A percentile compares a stretch with the other conserved stretches of the same genome.
phyloP scores from a whole-genome alignment of 1,284 basidiomycete genomes.

The Austropuccinia psidii region DNA sequence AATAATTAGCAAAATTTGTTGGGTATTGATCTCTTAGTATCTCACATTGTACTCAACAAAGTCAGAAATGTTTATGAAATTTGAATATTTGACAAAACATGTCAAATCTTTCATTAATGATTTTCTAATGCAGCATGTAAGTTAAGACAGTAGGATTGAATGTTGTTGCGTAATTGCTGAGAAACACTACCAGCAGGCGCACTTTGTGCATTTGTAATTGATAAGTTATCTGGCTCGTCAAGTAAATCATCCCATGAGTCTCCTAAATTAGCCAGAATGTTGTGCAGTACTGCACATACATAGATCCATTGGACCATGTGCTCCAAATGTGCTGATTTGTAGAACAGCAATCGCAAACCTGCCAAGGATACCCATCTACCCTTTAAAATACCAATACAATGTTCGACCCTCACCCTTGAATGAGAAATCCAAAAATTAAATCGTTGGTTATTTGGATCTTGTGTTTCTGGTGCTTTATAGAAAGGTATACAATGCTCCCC shows the following conservation, averaged over 20 bases:
- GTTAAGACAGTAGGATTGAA: no score
- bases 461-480: neutral
- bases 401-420: neutral
- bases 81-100: no score
- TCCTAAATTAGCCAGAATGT: neutral
- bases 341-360: neutral
- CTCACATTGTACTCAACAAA: no score
- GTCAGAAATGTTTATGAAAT: no score
- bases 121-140: no score
- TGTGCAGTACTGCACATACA: slow-evolving; percentile 3
- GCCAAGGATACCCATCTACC: neutral
- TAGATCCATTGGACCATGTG: neutral
- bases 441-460: neutral
- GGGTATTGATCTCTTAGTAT: no score
- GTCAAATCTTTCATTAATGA: no score
- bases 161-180: no score
- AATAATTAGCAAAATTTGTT: no score
- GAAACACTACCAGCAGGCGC: no score
- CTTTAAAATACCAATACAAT: slow-evolving; percentile 13
- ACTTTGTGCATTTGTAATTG: no score
- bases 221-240: no score
- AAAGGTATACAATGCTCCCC: neutral
- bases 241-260: slow-evolving; percentile 7
- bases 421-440: neutral
- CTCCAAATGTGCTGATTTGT: neutral